Base-by-base conservation (phyloP, 163 green algal genomes). In the Trebouxia gelatinosa region DNA sequence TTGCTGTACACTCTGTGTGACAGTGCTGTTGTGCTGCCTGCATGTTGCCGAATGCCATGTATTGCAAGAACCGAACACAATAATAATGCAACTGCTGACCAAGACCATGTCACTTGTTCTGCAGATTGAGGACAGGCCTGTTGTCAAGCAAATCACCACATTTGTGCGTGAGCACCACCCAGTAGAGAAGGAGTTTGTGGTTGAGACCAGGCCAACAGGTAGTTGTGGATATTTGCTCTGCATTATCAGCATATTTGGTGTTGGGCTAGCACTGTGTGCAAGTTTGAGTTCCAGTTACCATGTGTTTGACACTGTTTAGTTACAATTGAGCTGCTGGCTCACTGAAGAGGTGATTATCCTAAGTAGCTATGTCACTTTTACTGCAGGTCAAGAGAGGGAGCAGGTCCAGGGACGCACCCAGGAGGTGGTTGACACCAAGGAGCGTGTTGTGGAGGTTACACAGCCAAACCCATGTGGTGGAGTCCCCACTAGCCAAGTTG, bases 151-250 rank as follows among this genome's bases (percentile, higher is more conserved):
- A 46, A 70, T 70, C 4, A 81, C 57, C n/a, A 62, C 58, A 31
- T 50, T 57, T 32, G 39, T 81, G 0, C 43, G 62, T 46, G 76
- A 81, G 64, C 76, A 81, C 48, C 76, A 76, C 48, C 34, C 64
- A n/a, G 46, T 67, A n/a, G 76, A 81, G 64, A 81, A 81, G 46
- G 68, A 81, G 76, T 81, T 81, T 81, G 62, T 76, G 19, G 76
- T 81, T 0, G 76, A 81, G 76, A 81, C 76, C 19, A 74, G 46
- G 28, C 76, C 76, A 29, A 78, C 70, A 38, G 70, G 70, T 78
- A n/a, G n/a, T 37, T 39, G 6, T 23, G 9, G 28, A 26, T 66
- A 9, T 17, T 17, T 66, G 57, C 28, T 35, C 4, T 31, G 19
- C 26, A 17, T 28, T 17, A 66, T 29, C 13, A 39, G 28, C 26